Evolutionary conservation across 768 basidiomycete genomes (phyloP).

Genomic region (Chiua virens): DNA sequence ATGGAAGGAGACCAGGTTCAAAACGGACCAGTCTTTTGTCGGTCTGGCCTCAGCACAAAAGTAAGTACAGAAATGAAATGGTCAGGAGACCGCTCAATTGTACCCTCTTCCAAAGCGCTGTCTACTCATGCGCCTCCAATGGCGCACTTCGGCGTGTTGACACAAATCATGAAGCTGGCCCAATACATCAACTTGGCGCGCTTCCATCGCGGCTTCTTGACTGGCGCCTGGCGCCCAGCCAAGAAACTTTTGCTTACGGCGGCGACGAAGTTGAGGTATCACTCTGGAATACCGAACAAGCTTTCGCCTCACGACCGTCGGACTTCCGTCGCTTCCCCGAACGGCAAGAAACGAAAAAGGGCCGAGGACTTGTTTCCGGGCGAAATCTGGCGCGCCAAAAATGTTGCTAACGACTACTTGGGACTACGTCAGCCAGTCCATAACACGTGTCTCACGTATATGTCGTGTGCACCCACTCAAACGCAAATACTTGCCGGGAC

Average conservation of each 20-base stretch:
- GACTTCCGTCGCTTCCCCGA: slow-evolving; percentile 13
- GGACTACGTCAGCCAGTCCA: slow-evolving; percentile 77
- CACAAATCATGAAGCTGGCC: slow-evolving; percentile 26
- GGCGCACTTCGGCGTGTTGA: slow-evolving; percentile 62
- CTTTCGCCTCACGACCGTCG: slow-evolving; percentile 38
- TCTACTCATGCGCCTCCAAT: slow-evolving; percentile 73
- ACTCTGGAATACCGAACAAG: slow-evolving; percentile 69
- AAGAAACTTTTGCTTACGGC: slow-evolving; percentile 69
- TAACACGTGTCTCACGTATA: slow-evolving; percentile 65
- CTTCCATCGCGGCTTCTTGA: slow-evolving; percentile 70
- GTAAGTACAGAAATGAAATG: slow-evolving; percentile 38
- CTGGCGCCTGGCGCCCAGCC: slow-evolving; percentile 59
- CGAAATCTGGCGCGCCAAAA: slow-evolving; percentile 85
- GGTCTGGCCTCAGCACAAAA: slow-evolving; percentile 53
- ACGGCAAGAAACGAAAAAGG: slow-evolving; percentile 54
- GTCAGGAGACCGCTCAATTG: slow-evolving; percentile 1
- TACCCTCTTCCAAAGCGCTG: slow-evolving; percentile 25
- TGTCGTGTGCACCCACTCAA: slow-evolving; percentile 37
- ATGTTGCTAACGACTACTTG: slow-evolving; percentile 77
- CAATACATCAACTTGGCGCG: slow-evolving; percentile 33
- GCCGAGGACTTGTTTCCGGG: slow-evolving; percentile 59
- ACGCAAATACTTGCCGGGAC: slow-evolving; percentile 71
- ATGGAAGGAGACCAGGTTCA: slow-evolving; percentile 69
- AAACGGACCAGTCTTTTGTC: slow-evolving; percentile 53
- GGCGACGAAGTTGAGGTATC: slow-evolving; percentile 87